These are phyloP conservation scores for Nigrospora osmanthi DNA, from an alignment of 2,329 filamentous ascomycete species.

Conservation along the genomic window DNA sequence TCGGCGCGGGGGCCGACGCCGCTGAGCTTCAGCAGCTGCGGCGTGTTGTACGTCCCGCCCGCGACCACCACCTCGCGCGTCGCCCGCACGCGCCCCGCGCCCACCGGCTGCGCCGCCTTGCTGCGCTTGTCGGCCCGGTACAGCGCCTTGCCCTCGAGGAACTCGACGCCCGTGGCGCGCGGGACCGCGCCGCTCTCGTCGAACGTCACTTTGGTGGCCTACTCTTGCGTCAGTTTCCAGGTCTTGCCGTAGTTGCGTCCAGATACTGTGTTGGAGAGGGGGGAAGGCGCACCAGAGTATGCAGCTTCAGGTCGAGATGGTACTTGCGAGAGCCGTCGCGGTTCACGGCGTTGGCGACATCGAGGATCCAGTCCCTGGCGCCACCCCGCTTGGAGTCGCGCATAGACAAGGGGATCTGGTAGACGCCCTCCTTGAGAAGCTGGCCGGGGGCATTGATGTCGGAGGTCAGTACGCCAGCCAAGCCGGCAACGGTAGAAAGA, in stretches of 20 bases:
- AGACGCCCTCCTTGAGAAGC: background rate
- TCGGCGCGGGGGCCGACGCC: constrained; percentile 25
- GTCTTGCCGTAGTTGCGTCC: no score
- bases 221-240: background rate
- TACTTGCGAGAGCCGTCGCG: no score
- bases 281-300: no score
- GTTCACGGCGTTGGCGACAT: constrained; percentile 38
- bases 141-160: constrained; percentile 3
- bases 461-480: constrained; percentile 2
- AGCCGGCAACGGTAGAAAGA: constrained; percentile 9
- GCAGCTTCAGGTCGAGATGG: no score
- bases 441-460: constrained; percentile 2
- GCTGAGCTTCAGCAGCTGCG: constrained; percentile 26
- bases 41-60: constrained; percentile 24
- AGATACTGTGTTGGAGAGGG: no score
- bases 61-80: constrained; percentile 5
- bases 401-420: constrained; percentile 44
- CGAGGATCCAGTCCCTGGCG: constrained; percentile 42
- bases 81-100: constrained; percentile 1
- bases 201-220: background rate
- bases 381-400: constrained; percentile 33
- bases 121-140: constrained; percentile 4
- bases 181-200: background rate
- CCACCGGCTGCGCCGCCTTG: background rate
- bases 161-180: constrained; percentile 4